phyloP scores from a whole-genome alignment of 257 asterid genomes.

The Jacaranda mimosifolia region DNA sequence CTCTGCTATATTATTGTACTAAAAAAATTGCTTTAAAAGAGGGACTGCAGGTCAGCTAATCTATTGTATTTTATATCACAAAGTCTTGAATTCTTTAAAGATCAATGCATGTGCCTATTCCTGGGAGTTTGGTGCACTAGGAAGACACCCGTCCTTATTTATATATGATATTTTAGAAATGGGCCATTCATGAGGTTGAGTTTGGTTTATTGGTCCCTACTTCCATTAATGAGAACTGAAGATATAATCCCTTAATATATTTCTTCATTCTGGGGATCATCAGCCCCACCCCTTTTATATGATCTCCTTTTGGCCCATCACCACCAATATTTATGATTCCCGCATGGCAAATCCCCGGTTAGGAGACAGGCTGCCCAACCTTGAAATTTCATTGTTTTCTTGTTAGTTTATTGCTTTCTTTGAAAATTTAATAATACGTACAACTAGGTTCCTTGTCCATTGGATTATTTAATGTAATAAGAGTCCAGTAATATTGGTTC shows the following conservation, averaged over 20 bases:
- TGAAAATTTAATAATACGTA: conserved; percentile 33
- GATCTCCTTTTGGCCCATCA: conserved; percentile 40
- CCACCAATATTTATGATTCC: conserved; percentile 41
- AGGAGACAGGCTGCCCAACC: conserved; percentile 46
- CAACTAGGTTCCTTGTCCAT: conserved; percentile 34
- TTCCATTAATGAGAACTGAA: conserved; percentile 44
- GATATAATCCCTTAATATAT: conserved; percentile 10
- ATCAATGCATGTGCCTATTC: conserved; percentile 51
- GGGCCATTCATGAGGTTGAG: conserved; percentile 44
- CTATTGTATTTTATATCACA: conserved; percentile 7
- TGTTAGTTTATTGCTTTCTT: conserved; percentile 42
- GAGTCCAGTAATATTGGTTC: conserved; percentile 20
- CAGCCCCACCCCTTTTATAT: conserved; percentile 32
- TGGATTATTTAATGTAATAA: conserved; percentile 30
- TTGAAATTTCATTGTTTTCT: conserved; percentile 35
- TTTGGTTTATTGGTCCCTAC: conserved; percentile 54
- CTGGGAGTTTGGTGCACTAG: conserved; percentile 36
- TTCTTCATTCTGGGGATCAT: conserved; percentile 26
- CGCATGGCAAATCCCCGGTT: conserved; percentile 40
- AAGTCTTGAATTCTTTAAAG: conserved; percentile 26
- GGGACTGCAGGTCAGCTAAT: conserved; percentile 3
- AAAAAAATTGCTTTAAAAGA: conserved; percentile 1
- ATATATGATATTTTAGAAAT: conserved; percentile 34
- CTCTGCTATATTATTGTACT: neutral
- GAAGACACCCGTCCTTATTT: neutral